These are phyloP conservation scores for Pseudogymnoascus sp. DNA, from an alignment of 2,329 filamentous ascomycete species.

Conservation along the genomic window DNA sequence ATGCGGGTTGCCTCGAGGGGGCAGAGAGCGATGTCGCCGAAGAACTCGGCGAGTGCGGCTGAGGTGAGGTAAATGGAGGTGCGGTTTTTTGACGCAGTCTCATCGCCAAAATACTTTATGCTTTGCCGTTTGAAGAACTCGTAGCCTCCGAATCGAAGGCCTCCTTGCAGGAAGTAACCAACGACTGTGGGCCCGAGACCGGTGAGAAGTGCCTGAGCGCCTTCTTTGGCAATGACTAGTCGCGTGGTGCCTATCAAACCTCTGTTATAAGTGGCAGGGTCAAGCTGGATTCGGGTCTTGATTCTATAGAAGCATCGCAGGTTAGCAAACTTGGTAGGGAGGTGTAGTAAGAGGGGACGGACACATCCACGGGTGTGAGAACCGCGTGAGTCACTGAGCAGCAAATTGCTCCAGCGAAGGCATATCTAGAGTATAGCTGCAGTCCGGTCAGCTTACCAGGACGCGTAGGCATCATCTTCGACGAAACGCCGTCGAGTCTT, in stretches of 20 bases:
- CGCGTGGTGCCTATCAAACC: conserved; percentile 80
- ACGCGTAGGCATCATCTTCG: conserved; percentile 17
- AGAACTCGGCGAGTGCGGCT: conserved; percentile 57
- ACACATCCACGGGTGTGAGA: conserved; percentile 99
- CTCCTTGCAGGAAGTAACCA: conserved; percentile 90
- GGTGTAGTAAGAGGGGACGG: conserved; percentile 42
- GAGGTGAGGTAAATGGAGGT: conserved; percentile 73
- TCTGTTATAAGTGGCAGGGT: conserved; percentile 80
- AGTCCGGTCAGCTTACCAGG: conserved; percentile 49
- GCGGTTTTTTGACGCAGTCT: conserved; percentile 69
- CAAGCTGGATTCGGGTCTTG: conserved; percentile 93
- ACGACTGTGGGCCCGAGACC: conserved; percentile 78
- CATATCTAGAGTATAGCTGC: conserved; percentile 87
- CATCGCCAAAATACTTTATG: conserved; percentile 72
- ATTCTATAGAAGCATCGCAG: conserved; percentile 47
- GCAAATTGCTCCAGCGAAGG: conserved; percentile 95
- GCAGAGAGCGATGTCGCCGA: conserved; percentile 76
- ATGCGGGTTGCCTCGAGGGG: conserved; percentile 90
- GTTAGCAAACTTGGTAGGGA: conserved; percentile 17
- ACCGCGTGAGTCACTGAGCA: conserved; percentile 96
- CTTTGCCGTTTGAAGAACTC: conserved; percentile 93
- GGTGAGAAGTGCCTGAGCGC: conserved; percentile 77
- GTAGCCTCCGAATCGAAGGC: conserved; percentile 91
- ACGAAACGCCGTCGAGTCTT: neutral
- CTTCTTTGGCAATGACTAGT: conserved; percentile 76